phyloP scores from a whole-genome alignment of 1,139 yeast species.

The Hansenula sp. region DNA sequence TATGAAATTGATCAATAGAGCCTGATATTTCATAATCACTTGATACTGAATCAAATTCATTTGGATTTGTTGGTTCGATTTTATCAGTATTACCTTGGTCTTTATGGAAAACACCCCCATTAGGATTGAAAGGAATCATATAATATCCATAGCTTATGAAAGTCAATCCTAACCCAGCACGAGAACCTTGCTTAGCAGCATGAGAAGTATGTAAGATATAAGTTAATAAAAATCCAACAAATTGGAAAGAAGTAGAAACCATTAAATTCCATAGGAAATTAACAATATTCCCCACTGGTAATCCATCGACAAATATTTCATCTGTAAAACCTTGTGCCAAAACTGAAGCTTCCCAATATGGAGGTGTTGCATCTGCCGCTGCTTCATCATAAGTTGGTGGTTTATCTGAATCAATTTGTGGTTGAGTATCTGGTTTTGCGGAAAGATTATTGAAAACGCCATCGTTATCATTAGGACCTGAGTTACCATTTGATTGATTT shows the following conservation, averaged over 20 bases:
- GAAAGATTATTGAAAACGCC: slow-evolving; percentile 91
- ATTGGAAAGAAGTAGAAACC: slow-evolving; percentile 87
- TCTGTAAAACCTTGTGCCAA: slow-evolving; percentile 80
- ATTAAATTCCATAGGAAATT: slow-evolving; percentile 87
- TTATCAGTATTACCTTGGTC: slow-evolving; percentile 27
- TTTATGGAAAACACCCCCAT: slow-evolving; percentile 20
- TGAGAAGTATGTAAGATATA: slow-evolving; percentile 92
- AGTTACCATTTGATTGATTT: background rate
- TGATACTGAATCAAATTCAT: slow-evolving; percentile 43
- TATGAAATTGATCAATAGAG: slow-evolving; percentile 43
- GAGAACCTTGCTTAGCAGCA: slow-evolving; percentile 94
- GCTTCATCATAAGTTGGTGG: slow-evolving; percentile 98
- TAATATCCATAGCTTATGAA: slow-evolving; percentile 74
- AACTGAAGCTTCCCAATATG: slow-evolving; percentile 93
- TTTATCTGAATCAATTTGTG: slow-evolving; percentile 39
- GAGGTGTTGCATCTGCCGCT: slow-evolving; percentile 91
- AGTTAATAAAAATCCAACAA: slow-evolving; percentile 88
- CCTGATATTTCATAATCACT: slow-evolving; percentile 36
- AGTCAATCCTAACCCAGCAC: slow-evolving; percentile 89
- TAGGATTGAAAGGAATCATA: slow-evolving; percentile 46
- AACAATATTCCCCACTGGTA: slow-evolving; percentile 92
- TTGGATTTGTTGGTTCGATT: slow-evolving; percentile 54
- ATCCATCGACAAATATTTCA: slow-evolving; percentile 90
- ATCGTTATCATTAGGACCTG: slow-evolving; percentile 56
- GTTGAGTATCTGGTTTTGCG: slow-evolving; percentile 69